Percentiles rank a stretch among this genome's conserved stretches.
Conservation (phyloP, 306 rosid species). For the Lupinus albus region DNA sequence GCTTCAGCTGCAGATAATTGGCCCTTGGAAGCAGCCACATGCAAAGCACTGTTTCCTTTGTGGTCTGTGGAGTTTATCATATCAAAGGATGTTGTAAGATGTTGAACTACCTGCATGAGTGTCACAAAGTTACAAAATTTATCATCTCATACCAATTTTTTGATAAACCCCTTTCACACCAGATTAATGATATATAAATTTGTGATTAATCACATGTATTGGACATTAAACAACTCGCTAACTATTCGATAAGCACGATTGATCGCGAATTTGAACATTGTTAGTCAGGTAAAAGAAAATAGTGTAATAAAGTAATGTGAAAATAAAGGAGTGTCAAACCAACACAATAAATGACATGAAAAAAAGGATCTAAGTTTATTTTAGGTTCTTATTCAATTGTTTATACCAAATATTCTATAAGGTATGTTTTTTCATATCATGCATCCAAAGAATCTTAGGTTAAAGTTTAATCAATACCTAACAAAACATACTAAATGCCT, state of each 20-base stretch:
- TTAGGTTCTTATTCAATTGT: constrained; percentile 2
- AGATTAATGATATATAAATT: no score
- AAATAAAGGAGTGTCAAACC: neutral
- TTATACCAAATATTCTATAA: neutral
- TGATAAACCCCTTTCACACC: no score
- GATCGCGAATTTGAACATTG: no score
- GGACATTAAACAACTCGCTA: no score
- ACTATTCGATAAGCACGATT: no score
- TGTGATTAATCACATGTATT: no score
- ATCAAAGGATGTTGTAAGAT: constrained; percentile 63
- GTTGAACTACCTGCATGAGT: constrained; percentile 68
- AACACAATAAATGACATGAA: neutral
- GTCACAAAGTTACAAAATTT: constrained; percentile 9
- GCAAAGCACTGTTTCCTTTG: constrained; percentile 86
- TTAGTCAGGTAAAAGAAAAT: no score
- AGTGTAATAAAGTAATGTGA: no score
- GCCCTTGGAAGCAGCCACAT: constrained; percentile 87
- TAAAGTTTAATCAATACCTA: constrained; percentile 7
- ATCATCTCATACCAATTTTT: no score
- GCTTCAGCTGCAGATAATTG: constrained; percentile 77
- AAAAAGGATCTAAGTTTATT: neutral
- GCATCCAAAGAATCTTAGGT: neutral
- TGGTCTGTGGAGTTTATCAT: constrained; percentile 68
- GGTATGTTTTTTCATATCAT: neutral
- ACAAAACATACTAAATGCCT: neutral